Base-by-base conservation (phyloP, 331 rosid species). In the Quercus phellos region DNA sequence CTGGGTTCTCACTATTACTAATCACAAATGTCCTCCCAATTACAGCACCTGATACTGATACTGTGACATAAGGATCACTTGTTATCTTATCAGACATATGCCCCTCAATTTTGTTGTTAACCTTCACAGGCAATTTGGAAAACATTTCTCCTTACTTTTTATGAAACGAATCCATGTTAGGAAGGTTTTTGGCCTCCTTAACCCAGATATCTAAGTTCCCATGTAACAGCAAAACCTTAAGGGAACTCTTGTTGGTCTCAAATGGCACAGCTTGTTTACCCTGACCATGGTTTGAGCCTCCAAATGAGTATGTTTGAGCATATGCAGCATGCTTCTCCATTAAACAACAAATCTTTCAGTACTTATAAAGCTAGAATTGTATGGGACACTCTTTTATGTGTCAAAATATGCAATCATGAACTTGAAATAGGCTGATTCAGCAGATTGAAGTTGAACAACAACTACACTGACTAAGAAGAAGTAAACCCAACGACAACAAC, bases 31-130 rank as follows among this genome's bases (percentile, higher is more conserved):
- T 92, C 54, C 97, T 92, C 3, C 92, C 98, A 72, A 94, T 76
- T 0, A 92, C 95, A 77, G 90, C 89, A 66, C 86, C 86, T 1
- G 89, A 82, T 2, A 92, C 85, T 10, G 97, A 87, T 0, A 89
- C 87, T 0, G 97, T 88, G 27, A 92, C 97, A 74, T 94, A 94
- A 1, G 98, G 95, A 81, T 94, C 97, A 84, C 97, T 94, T 17
- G 97, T 92, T 30, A 79, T 32, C 60, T 73, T 51, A 2, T 46
- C 24, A 26, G 90, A 72, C 70, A 77, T 29, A 5, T 82, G 76
- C 73, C 88, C 81, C 70, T 83, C 84, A 35, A 75, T 66, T 27
- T 78, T 88, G 55, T 64, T 71, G 21, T 81, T 35, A 58, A 86
- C 61, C 54, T 55, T 90, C 11, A 54, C 67, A 5, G 96, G 88